Evolutionary conservation across 164 flowering plant species (phyloP).

Genomic region (Protea cynaroides): DNA sequence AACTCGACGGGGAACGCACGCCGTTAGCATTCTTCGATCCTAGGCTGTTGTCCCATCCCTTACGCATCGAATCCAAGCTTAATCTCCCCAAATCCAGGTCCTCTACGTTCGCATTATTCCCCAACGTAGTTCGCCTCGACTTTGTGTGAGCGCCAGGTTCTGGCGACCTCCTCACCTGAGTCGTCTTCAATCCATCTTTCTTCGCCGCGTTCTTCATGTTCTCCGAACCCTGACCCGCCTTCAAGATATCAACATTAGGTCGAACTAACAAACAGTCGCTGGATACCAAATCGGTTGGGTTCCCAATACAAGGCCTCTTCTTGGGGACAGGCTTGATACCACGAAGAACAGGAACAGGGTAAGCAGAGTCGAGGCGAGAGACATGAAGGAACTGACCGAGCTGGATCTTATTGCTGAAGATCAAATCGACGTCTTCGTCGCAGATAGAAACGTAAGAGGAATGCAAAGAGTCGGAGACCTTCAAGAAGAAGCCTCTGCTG

Average conservation of each 20-base stretch:
- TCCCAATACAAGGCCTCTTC: conserved; percentile 47
- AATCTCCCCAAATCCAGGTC: conserved; percentile 30
- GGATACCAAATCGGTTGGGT: conserved; percentile 43
- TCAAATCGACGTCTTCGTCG: conserved; percentile 42
- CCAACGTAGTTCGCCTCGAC: conserved; percentile 22
- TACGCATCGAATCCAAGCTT: conserved; percentile 47
- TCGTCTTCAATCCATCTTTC: conserved; percentile 2
- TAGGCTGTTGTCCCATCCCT: conserved; percentile 32
- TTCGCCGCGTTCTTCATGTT: conserved; percentile 10
- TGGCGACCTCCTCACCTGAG: conserved; percentile 4
- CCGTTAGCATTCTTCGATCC: conserved; percentile 12
- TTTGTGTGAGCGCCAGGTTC: conserved; percentile 11
- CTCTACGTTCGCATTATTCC: conserved; percentile 15
- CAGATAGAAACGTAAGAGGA: conserved; percentile 51
- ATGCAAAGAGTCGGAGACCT: conserved; percentile 62
- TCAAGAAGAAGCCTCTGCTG: conserved; percentile 47
- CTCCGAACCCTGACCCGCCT: conserved; percentile 7
- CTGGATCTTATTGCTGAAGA: conserved; percentile 47
- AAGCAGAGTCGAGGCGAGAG: conserved; percentile 33
- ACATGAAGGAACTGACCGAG: conserved; percentile 61
- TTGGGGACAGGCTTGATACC: conserved; percentile 48
- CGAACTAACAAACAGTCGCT: conserved; percentile 25
- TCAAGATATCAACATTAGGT: not conserved
- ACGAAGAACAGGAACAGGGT: conserved; percentile 51
- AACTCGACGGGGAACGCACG: conserved; percentile 3